These are phyloP conservation scores for Globomyces sp. DNA, from an alignment of 371 early-diverging fungal species.

Conservation along the genomic window DNA sequence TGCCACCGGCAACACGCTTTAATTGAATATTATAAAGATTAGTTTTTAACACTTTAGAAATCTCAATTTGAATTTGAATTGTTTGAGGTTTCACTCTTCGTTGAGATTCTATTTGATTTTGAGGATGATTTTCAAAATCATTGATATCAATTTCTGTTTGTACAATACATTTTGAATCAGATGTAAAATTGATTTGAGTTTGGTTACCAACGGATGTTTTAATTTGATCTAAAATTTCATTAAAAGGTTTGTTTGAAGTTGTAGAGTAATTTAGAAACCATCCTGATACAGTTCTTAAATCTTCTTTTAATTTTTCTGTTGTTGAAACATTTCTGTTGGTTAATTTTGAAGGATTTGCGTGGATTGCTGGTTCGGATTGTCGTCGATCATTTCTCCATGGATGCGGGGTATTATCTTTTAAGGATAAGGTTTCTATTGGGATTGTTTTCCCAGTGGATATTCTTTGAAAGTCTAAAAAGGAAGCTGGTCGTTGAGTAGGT, in stretches of 20 bases:
- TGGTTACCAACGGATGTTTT: slow-evolving; percentile 27
- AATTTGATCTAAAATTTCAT: slow-evolving; percentile 39
- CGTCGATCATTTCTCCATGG: neutral
- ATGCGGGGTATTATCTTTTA: no score
- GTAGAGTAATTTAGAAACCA: slow-evolving; percentile 54
- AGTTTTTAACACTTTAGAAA: slow-evolving; percentile 43
- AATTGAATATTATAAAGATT: slow-evolving; percentile 45
- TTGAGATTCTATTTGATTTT: neutral
- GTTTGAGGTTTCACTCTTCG: slow-evolving; percentile 8
- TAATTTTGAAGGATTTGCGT: neutral
- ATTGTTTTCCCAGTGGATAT: slow-evolving; percentile 5
- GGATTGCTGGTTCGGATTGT: slow-evolving; percentile 6
- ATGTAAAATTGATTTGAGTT: slow-evolving; percentile 13
- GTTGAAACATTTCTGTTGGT: neutral
- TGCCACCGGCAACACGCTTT: slow-evolving; percentile 48
- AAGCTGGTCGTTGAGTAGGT: slow-evolving; percentile 1
- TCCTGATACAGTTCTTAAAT: slow-evolving; percentile 41
- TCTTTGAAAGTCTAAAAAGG: neutral
- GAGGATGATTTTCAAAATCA: neutral
- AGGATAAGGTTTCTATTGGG: neutral
- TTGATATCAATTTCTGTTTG: slow-evolving; percentile 38
- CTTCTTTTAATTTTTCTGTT: slow-evolving; percentile 26
- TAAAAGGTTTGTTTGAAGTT: slow-evolving; percentile 38
- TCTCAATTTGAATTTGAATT: slow-evolving; percentile 47
- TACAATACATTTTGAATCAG: slow-evolving; percentile 21